Conservation (phyloP, 495 filamentous ascomycete species). For the Astrothelium subdiscretum region DNA sequence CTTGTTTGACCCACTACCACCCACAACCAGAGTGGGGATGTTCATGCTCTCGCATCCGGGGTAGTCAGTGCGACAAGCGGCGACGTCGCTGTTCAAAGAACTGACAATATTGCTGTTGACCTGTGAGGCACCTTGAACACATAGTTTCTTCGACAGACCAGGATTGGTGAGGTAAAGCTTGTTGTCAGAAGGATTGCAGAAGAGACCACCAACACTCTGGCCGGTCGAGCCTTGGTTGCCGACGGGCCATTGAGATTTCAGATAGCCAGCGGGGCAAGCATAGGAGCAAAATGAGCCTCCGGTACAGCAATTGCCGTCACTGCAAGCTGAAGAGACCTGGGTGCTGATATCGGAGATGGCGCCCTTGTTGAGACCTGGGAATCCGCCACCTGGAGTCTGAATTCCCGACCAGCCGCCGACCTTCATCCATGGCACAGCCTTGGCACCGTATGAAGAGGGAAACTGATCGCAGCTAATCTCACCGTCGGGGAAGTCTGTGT, state of each 20-base stretch:
- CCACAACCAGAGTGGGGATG: constrained; percentile 52
- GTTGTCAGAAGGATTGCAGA: constrained; percentile 54
- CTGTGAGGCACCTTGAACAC: constrained; percentile 58
- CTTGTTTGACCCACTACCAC: constrained; percentile 31
- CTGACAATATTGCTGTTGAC: constrained; percentile 56
- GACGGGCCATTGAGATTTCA: constrained; percentile 84
- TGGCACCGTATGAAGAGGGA: constrained; percentile 73
- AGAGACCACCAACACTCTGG: constrained; percentile 81
- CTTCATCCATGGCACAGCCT: constrained; percentile 54
- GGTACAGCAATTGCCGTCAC: constrained; percentile 40
- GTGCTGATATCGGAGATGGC: constrained; percentile 47
- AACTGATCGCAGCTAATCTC: constrained; percentile 58
- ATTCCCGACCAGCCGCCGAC: constrained; percentile 74
- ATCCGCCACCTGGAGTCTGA: constrained; percentile 42
- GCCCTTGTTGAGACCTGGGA: constrained; percentile 13
- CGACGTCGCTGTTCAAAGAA: constrained; percentile 48
- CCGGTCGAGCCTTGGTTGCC: constrained; percentile 61
- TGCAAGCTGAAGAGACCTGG: constrained; percentile 28
- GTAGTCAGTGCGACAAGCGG: constrained; percentile 93
- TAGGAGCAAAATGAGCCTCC: constrained; percentile 76
- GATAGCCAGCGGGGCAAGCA: constrained; percentile 80
- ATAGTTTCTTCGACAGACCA: constrained; percentile 53
- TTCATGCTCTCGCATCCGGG: constrained; percentile 79
- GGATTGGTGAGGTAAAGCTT: constrained; percentile 69
- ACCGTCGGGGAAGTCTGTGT: constrained; percentile 66